Evolutionary conservation across 805 yeast genomes (phyloP).

Genomic region (Kluyveromyces siamensis): DNA sequence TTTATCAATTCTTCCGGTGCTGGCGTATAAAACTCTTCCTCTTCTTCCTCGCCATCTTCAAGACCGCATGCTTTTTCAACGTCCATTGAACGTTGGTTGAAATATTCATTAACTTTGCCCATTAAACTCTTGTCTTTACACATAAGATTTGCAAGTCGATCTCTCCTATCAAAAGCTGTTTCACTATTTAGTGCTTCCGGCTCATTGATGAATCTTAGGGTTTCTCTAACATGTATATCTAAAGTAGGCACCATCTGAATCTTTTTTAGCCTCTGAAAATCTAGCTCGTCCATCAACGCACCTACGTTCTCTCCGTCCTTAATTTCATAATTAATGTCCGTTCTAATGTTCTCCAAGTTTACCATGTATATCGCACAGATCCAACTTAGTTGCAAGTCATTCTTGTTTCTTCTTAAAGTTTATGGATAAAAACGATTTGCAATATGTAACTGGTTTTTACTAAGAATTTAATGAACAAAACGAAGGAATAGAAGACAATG

Average conservation of each 20-base stretch:
- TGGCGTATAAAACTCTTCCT: conserved; percentile 81
- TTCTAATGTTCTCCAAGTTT: conserved; percentile 1
- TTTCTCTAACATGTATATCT: conserved; percentile 51
- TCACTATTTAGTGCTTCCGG: conserved; percentile 55
- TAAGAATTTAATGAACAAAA: background rate
- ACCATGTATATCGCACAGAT: background rate
- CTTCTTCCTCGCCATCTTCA: conserved; percentile 41
- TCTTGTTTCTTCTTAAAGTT: background rate
- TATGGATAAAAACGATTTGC: background rate
- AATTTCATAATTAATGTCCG: conserved; percentile 8
- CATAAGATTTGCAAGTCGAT: conserved; percentile 43
- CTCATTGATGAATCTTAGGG: conserved; percentile 42
- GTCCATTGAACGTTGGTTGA: background rate
- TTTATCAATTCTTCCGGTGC: conserved; percentile 47
- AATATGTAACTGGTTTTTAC: background rate
- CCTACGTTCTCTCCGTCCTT: conserved; percentile 20
- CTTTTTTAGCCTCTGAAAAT: conserved; percentile 21
- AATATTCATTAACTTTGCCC: conserved; percentile 5
- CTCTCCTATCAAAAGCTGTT: conserved; percentile 50
- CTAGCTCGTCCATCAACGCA: conserved; percentile 19
- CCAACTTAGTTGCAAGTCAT: no score
- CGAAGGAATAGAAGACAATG: conserved; percentile 1
- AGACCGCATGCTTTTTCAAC: conserved; percentile 7
- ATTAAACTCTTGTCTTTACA: conserved; percentile 24
- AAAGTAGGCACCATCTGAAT: conserved; percentile 45